Evolutionary conservation across 768 basidiomycete genomes (phyloP).

Genomic region (Termitomyces sp.): DNA sequence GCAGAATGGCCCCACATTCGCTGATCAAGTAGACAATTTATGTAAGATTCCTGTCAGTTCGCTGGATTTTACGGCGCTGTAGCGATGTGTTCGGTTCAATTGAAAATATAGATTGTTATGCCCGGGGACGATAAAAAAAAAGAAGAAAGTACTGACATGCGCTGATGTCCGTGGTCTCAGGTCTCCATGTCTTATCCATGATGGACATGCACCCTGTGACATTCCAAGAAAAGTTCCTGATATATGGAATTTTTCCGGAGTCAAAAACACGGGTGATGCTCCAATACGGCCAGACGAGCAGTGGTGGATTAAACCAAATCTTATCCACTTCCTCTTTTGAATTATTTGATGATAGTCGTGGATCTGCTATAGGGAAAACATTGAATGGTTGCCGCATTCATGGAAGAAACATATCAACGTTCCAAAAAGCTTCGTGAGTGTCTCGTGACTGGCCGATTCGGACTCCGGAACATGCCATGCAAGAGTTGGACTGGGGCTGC

Average conservation of each 20-base stretch:
- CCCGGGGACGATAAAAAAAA: background rate
- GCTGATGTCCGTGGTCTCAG: background rate
- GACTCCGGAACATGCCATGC: background rate
- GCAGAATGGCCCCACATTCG: background rate
- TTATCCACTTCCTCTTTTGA: background rate
- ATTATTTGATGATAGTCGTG: background rate
- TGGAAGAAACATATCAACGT: background rate
- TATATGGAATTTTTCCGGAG: background rate
- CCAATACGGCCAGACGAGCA: too few species aligned
- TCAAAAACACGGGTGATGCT: background rate
- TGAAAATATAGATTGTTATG: background rate
- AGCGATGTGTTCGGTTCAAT: background rate
- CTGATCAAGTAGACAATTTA: background rate
- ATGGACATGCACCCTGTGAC: background rate
- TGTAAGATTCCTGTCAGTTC: background rate
- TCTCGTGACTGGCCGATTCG: constrained; percentile 2
- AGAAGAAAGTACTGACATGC: background rate
- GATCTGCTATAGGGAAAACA: background rate
- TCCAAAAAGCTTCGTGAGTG: background rate
- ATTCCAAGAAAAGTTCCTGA: background rate
- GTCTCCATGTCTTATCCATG: background rate
- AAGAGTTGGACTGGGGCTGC: background rate
- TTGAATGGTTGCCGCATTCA: background rate
- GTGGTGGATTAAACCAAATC: background rate
- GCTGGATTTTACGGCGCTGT: background rate